A percentile compares a stretch with the other conserved stretches of the same genome.
phyloP scores from a whole-genome alignment of 2,329 filamentous ascomycete species.

The Fusarium nanum region DNA sequence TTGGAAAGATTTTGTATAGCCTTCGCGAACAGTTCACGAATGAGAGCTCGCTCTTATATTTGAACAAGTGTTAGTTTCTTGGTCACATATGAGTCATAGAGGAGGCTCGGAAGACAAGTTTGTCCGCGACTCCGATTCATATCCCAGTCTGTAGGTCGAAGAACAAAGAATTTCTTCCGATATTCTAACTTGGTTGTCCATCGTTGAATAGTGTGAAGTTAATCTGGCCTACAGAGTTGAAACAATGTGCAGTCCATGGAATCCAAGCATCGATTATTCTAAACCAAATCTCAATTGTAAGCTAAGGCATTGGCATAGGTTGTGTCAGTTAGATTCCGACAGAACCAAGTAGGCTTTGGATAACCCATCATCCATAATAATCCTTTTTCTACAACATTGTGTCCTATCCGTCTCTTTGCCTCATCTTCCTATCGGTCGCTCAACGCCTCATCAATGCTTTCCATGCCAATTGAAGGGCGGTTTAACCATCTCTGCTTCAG shows the following conservation, averaged over 20 bases:
- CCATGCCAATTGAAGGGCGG: neutral
- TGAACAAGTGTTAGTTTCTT: neutral
- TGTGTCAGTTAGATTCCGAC: neutral
- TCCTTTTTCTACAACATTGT: neutral
- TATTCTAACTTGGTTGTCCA: neutral
- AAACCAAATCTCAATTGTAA: neutral
- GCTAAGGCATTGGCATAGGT: neutral
- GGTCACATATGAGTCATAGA: conserved; percentile 14
- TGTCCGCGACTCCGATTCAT: neutral
- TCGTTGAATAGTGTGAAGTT: neutral
- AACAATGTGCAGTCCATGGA: neutral
- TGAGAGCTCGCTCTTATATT: neutral
- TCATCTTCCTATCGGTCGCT: neutral
- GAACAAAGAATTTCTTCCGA: neutral
- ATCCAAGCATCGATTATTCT: neutral
- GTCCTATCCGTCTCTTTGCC: neutral
- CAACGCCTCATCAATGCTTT: neutral
- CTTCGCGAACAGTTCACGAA: neutral
- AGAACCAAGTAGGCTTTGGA: neutral
- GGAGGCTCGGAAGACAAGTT: conserved; percentile 2
- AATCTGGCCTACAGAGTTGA: neutral
- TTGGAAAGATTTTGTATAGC: neutral
- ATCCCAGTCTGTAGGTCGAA: neutral
- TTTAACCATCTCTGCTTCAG: conserved; percentile 22
- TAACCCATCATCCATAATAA: neutral